Conservation (phyloP, 176 grass and related monocot species). For the Echinochloa phyllopogon region DNA sequence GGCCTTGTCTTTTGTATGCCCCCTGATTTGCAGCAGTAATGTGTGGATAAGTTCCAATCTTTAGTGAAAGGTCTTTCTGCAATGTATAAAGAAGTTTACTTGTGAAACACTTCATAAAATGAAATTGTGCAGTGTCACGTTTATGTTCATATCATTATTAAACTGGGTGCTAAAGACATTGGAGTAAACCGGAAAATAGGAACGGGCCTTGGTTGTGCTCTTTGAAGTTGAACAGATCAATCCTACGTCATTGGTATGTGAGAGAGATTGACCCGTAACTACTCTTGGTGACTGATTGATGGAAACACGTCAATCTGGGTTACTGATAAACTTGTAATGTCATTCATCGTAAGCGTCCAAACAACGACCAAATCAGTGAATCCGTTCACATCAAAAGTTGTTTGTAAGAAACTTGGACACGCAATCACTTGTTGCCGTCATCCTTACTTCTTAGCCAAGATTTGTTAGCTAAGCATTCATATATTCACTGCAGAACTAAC, state of each 20-base stretch:
- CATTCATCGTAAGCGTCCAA: constrained; percentile 47
- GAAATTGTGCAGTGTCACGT: constrained; percentile 47
- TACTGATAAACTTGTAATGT: constrained; percentile 53
- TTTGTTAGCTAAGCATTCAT: constrained; percentile 59
- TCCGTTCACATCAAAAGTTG: constrained; percentile 70
- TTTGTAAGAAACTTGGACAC: constrained; percentile 76
- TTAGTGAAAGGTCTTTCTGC: constrained; percentile 46
- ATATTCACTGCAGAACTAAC: constrained; percentile 51
- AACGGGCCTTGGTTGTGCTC: constrained; percentile 50
- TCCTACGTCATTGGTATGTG: constrained; percentile 40
- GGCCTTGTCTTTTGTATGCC: constrained; percentile 24
- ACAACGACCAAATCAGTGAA: constrained; percentile 55
- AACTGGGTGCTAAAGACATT: constrained; percentile 27
- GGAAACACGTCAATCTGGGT: constrained; percentile 47
- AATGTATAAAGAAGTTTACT: constrained; percentile 55
- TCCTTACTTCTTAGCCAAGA: constrained; percentile 49
- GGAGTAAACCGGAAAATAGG: constrained; percentile 45
- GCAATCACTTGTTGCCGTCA: constrained; percentile 47
- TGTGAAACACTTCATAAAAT: constrained; percentile 70
- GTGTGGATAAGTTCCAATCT: constrained; percentile 40
- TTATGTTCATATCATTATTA: constrained; percentile 51
- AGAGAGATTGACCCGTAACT: constrained; percentile 65
- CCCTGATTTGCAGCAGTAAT: constrained; percentile 43
- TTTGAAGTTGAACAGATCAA: constrained; percentile 55
- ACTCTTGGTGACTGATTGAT: constrained; percentile 47